Evolutionary conservation across 2,329 filamentous ascomycete species (phyloP).

Genomic region (Sclerotinia nivalis): DNA sequence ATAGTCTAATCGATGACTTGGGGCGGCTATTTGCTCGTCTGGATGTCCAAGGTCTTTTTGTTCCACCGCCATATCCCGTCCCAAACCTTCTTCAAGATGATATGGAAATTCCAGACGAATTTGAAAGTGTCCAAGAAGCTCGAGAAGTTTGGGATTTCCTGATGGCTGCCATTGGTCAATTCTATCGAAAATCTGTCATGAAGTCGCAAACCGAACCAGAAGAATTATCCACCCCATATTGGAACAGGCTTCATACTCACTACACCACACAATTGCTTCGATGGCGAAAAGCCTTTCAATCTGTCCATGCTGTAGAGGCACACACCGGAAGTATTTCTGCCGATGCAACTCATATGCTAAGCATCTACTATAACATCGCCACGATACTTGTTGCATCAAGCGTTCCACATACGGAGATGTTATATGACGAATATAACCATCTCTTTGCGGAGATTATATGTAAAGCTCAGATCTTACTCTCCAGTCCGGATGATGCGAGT

Average conservation of each 20-base stretch:
- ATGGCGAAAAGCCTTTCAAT: constrained; percentile 39
- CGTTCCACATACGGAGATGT: constrained; percentile 37
- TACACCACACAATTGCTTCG: constrained; percentile 38
- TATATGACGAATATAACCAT: constrained; percentile 38
- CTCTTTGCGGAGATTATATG: constrained; percentile 39
- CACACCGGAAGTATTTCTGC: constrained; percentile 33
- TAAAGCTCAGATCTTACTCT: constrained; percentile 37
- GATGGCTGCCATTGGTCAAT: constrained; percentile 40
- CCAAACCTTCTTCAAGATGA: constrained; percentile 39
- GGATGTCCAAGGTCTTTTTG: constrained; percentile 39
- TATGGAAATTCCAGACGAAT: constrained; percentile 35
- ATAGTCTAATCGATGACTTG: constrained; percentile 40
- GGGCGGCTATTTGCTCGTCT: constrained; percentile 40
- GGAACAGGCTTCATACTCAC: constrained; percentile 37
- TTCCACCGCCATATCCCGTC: constrained; percentile 40
- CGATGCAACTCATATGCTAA: constrained; percentile 37
- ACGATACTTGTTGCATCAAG: constrained; percentile 39
- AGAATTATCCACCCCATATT: constrained; percentile 33
- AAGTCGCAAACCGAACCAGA: constrained; percentile 37
- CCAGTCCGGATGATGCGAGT: constrained; percentile 37
- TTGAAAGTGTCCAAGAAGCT: constrained; percentile 38
- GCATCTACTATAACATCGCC: constrained; percentile 40
- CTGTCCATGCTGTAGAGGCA: constrained; percentile 33
- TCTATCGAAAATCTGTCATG: constrained; percentile 38
- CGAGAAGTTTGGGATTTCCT: constrained; percentile 39